Evolutionary conservation across 331 rosid genomes (phyloP).

Genomic region (Phaseolus coccineus): DNA sequence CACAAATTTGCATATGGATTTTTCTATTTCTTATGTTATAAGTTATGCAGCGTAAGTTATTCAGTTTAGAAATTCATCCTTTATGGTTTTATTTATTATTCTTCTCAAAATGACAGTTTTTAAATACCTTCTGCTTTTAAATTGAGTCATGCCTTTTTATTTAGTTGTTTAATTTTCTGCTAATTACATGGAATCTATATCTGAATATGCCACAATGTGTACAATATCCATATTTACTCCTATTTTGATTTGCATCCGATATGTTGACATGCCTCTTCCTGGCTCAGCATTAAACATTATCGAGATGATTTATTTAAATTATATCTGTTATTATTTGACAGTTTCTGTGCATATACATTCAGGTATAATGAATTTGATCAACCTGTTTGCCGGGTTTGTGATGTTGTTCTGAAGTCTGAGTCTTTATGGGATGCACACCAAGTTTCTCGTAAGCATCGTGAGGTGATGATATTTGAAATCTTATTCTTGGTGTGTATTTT

Average conservation of each 20-base stretch:
- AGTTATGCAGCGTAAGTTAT: not conserved
- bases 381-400: slow-evolving; percentile 90
- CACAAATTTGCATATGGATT: not conserved
- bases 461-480: slow-evolving; percentile 61
- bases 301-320: not conserved
- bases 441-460: slow-evolving; percentile 92
- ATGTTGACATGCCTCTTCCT: slow-evolving; percentile 12
- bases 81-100: not conserved
- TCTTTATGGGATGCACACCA: slow-evolving; percentile 76
- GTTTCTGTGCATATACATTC: slow-evolving; percentile 30
- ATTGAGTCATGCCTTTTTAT: slow-evolving; percentile 5
- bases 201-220: not conserved
- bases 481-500: not conserved
- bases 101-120: not conserved
- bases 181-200: not conserved
- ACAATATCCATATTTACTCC: not conserved
- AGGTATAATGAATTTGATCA: slow-evolving; percentile 89
- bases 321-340: slow-evolving; percentile 18
- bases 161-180: slow-evolving; percentile 25
- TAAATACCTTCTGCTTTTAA: not conserved
- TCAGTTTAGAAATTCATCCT: not conserved
- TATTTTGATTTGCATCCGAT: slow-evolving; percentile 16
- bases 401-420: slow-evolving; percentile 72
- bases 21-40: not conserved
- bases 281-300: too few relatives aligned